These are phyloP conservation scores for Aegilops umbellulata DNA, from an alignment of 176 grass and related monocot species.

Conservation along the genomic window DNA sequence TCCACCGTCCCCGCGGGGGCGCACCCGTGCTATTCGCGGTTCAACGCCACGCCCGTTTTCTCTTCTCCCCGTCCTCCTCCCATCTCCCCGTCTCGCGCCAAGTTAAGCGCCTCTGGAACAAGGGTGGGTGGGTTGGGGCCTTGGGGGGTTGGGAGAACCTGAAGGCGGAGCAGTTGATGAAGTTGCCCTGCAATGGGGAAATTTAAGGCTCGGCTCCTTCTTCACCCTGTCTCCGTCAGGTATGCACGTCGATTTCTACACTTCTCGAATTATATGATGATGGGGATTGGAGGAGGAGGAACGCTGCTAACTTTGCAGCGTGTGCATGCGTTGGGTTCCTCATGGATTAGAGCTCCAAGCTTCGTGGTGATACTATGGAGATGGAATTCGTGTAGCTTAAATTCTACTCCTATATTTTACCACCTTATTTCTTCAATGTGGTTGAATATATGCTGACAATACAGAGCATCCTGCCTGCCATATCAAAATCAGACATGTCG, in stretches of 20 bases:
- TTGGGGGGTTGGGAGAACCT: not conserved
- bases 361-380: not conserved
- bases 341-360: not conserved
- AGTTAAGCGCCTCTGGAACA: not conserved
- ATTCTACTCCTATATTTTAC: not conserved
- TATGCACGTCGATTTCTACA: not conserved
- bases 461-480: not conserved
- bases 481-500: not conserved
- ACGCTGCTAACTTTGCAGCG: not conserved
- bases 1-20: not conserved
- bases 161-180: not conserved
- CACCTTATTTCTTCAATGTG: not conserved
- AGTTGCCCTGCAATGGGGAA: not conserved
- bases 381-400: not conserved
- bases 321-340: not conserved
- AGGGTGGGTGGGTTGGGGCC: not conserved
- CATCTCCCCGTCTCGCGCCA: not conserved
- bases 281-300: not conserved
- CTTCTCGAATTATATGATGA: not conserved
- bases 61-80: not conserved
- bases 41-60: not conserved
- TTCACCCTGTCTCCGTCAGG: not conserved
- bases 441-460: not conserved
- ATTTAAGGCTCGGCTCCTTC: conserved; percentile 28
- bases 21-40: conserved; percentile 10